Evolutionary conservation across 2,329 filamentous ascomycete genomes (phyloP).

Genomic region (Trichophyton rubrum): DNA sequence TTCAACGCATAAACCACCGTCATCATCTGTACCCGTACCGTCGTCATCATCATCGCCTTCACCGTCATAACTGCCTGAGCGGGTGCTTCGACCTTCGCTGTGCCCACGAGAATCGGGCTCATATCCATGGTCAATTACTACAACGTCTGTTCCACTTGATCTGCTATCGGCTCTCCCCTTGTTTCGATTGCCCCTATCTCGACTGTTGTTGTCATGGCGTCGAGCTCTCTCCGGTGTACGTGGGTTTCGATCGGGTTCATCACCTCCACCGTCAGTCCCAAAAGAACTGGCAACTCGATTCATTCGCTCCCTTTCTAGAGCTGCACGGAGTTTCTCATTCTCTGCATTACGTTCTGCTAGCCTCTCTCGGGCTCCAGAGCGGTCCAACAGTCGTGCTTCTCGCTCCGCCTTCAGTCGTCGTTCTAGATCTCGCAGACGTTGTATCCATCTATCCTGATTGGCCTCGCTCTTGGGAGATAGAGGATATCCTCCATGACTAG

Average conservation of each 20-base stretch:
- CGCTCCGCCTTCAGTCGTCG: conserved; percentile 78
- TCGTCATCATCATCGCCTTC: conserved; percentile 12
- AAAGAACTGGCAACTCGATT: conserved; percentile 15
- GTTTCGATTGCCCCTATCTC: conserved; percentile 3
- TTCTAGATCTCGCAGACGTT: conserved; percentile 77
- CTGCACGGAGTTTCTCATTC: conserved; percentile 55
- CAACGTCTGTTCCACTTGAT: conserved; percentile 6
- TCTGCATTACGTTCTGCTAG: conserved; percentile 63
- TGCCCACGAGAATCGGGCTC: conserved; percentile 5
- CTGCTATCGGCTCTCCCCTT: not conserved
- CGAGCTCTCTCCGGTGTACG: not conserved
- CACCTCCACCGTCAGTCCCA: conserved; percentile 4
- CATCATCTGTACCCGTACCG: conserved; percentile 13
- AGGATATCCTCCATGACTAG: conserved; percentile 4
- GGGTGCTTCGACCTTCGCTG: not conserved
- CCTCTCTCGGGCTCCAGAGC: conserved; percentile 67
- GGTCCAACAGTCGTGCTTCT: conserved; percentile 72
- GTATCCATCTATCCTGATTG: conserved; percentile 65
- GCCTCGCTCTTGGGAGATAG: conserved; percentile 18
- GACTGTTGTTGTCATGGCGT: not conserved
- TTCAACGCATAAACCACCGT: conserved; percentile 14
- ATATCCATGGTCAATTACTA: conserved; percentile 7
- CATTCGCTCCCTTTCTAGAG: conserved; percentile 47
- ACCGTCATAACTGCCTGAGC: conserved; percentile 11
- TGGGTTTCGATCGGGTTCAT: not conserved